Percentiles rank a stretch among this genome's conserved stretches.
These are phyloP conservation scores for Betula pendula DNA, from an alignment of 306 rosid species.

Conservation along the genomic window DNA sequence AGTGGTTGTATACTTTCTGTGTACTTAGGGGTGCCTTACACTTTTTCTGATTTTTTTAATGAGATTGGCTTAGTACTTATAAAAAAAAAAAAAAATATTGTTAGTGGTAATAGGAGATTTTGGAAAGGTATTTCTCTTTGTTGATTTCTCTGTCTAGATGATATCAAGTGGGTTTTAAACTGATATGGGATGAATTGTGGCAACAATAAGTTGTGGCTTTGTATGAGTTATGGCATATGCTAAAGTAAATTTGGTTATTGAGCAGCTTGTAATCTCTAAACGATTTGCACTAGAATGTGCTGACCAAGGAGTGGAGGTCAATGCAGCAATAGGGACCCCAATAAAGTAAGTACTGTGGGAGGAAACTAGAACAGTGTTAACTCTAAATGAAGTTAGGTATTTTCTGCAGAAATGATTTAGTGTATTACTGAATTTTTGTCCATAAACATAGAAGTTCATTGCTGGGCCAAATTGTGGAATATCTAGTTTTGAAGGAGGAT, in stretches of 20 bases:
- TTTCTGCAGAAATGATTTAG: background rate
- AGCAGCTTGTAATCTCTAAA: background rate
- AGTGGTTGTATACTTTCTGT: too few relatives aligned
- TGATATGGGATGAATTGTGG: background rate
- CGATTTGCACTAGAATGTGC: background rate
- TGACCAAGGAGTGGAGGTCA: background rate
- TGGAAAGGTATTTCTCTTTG: background rate
- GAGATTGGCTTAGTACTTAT: too few relatives aligned
- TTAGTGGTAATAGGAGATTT: too few relatives aligned
- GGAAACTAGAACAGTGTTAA: too few relatives aligned
- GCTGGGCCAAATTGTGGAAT: background rate
- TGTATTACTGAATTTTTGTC: background rate
- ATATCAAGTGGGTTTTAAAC: background rate
- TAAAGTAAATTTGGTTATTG: background rate
- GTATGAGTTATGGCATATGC: background rate
- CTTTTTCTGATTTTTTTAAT: too few relatives aligned
- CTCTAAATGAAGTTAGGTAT: too few relatives aligned
- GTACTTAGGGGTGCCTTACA: too few relatives aligned
- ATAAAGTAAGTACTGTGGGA: too few relatives aligned
- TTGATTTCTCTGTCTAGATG: background rate
- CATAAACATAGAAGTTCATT: background rate
- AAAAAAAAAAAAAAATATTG: too few relatives aligned
- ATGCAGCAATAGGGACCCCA: too few relatives aligned
- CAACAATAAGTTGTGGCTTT: background rate
- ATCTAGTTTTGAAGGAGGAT: too few relatives aligned